Percentiles rank a stretch among this genome's conserved stretches.
phyloP scores from a whole-genome alignment of 139 green algal species.

The Micractinium sp. region DNA sequence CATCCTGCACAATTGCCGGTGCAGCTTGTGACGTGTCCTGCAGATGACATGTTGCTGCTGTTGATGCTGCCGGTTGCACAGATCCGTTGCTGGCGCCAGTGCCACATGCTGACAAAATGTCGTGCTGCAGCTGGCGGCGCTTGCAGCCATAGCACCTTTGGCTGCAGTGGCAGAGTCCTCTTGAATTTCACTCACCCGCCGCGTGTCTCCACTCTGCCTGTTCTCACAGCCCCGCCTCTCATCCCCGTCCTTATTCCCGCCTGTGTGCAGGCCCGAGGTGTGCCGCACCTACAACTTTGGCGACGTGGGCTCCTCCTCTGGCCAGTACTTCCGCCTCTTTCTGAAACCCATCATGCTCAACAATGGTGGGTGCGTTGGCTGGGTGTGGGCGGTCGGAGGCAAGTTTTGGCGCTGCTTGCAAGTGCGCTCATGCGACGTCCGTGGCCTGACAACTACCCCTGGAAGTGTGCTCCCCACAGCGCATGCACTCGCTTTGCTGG shows the following conservation, averaged over 20 bases:
- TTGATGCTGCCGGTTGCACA: background rate
- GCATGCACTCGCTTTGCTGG: too few relatives aligned
- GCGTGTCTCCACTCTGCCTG: background rate
- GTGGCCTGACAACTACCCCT: too few relatives aligned
- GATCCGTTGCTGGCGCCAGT: too few relatives aligned
- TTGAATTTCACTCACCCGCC: too few relatives aligned
- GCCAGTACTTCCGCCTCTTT: constrained; percentile 52
- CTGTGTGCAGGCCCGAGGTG: constrained; percentile 32
- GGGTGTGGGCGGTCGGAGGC: background rate
- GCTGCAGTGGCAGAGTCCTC: too few relatives aligned
- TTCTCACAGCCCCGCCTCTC: background rate
- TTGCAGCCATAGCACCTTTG: too few relatives aligned
- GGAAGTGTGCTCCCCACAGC: too few relatives aligned
- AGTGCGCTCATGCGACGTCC: background rate
- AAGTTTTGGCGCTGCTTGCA: background rate
- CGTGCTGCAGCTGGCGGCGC: too few relatives aligned
- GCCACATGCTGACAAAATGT: too few relatives aligned
- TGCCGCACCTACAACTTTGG: constrained; percentile 70
- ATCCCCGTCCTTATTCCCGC: background rate
- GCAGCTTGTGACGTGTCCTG: background rate
- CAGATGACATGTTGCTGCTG: background rate
- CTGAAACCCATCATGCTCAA: constrained; percentile 57
- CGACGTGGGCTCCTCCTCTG: constrained; percentile 38
- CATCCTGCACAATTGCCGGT: too few relatives aligned
- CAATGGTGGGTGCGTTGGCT: background rate